phyloP scores from a whole-genome alignment of 805 yeast species.

The Saturnispora silvae region DNA sequence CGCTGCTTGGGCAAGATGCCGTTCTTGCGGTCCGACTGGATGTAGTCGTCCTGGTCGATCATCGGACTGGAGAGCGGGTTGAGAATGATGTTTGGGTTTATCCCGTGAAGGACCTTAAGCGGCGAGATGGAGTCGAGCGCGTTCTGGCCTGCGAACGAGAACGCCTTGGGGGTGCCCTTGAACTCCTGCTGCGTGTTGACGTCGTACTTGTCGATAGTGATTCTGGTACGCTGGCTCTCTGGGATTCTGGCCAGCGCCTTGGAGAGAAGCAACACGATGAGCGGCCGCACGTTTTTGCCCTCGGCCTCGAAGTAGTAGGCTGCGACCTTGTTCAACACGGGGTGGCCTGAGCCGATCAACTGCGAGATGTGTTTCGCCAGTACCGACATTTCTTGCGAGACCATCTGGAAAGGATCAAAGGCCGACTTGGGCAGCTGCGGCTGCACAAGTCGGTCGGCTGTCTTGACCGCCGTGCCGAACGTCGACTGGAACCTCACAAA shows the following conservation, averaged over 20 bases:
- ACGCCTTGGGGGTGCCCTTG: conserved; percentile 43
- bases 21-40: conserved; percentile 39
- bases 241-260: conserved; percentile 78
- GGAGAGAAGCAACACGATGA: conserved; percentile 73
- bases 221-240: conserved; percentile 49
- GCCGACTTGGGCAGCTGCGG: conserved; percentile 34
- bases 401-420: conserved; percentile 82
- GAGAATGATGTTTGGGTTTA: conserved; percentile 71
- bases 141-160: conserved; percentile 49
- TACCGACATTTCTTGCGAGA: conserved; percentile 84
- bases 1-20: conserved; percentile 93
- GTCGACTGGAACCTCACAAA: neutral
- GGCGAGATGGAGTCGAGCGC: conserved; percentile 67
- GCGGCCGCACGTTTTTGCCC: conserved; percentile 91
- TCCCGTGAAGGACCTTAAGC: conserved; percentile 73
- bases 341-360: conserved; percentile 88
- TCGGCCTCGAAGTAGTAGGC: conserved; percentile 92
- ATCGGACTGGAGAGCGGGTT: conserved; percentile 81
- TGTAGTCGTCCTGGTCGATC: conserved; percentile 49
- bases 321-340: conserved; percentile 84
- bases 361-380: conserved; percentile 79
- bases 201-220: conserved; percentile 51
- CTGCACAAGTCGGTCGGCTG: conserved; percentile 68
- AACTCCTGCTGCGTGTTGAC: conserved; percentile 57
- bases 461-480: conserved; percentile 47